Conservation (phyloP, 2,329 filamentous ascomycete genomes). For the Camillea tinctor region DNA sequence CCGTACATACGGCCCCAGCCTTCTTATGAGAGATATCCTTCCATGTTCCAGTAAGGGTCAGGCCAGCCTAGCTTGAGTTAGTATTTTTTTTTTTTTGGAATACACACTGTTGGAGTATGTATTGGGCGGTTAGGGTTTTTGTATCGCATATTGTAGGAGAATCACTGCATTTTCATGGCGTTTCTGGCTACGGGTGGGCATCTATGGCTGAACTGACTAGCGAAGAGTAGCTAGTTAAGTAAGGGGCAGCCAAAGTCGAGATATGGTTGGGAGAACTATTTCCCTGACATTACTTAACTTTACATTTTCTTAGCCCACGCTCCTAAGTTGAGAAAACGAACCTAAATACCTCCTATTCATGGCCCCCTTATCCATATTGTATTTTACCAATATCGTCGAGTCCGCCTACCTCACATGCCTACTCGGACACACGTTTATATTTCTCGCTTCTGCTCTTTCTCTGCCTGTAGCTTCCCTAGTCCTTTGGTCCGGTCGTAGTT, state of each 20-base stretch:
- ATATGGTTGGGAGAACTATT: conserved; percentile 1
- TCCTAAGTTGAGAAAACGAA: conserved; percentile 11
- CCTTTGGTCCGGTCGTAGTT: conserved; percentile 10
- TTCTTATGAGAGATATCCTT: conserved; percentile 33
- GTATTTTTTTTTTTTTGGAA: not conserved
- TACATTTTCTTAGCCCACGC: not conserved
- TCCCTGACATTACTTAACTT: not conserved
- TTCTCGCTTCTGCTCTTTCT: not conserved
- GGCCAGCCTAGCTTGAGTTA: too few relatives aligned
- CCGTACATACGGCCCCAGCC: conserved; percentile 23
- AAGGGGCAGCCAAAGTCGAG: not conserved
- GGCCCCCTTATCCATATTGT: conserved; percentile 3
- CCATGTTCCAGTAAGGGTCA: conserved; percentile 30
- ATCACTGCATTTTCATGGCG: conserved; percentile 23
- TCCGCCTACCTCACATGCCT: too few relatives aligned
- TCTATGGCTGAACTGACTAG: conserved; percentile 1
- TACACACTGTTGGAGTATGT: not conserved
- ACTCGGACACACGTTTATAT: not conserved
- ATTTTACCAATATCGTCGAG: not conserved
- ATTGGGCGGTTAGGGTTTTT: not conserved
- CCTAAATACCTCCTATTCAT: conserved; percentile 12
- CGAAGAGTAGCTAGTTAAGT: conserved; percentile 12
- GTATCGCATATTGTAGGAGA: conserved; percentile 1
- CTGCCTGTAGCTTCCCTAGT: conserved; percentile 18
- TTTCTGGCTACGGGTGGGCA: conserved; percentile 21